Base-by-base conservation (phyloP, 2,329 filamentous ascomycete genomes). In the Nannizzia gypsea region DNA sequence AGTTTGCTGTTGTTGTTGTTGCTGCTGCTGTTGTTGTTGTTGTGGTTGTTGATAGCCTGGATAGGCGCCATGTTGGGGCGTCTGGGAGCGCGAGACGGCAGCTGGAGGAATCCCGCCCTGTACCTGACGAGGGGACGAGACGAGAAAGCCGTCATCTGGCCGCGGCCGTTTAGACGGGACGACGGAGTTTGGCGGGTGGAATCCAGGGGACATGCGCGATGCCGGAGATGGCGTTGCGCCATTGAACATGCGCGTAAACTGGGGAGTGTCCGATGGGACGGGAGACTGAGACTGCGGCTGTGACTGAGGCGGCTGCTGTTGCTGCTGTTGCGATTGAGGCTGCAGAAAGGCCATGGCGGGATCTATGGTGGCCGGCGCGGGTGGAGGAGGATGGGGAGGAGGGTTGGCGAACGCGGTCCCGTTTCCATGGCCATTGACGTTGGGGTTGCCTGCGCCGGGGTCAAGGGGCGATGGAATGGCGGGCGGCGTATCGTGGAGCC, bases 101-200 rank as follows among this genome's bases (percentile, higher is more conserved):
- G 48, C 13, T 6, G 48, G 26, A 56, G 89, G 87, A 31, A 90
- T 75, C 75, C 88, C 88, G 64, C 83, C 83, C 3, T 86, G 82
- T 60, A 86, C 85, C 70, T 86, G 88, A 68, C 86, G 82, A 58
- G 92, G 90, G 34, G 90, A 95, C 11, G 48, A 52, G 71, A 88
- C 86, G 66, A 85, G 86, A 69, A 93, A 81, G 69, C 86, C 91
- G 73, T 96, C 91, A 74, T 95, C 90, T 58, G 88, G 87, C 54
- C 89, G 83, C 59, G 88, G 83, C 68, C 93, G 84, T 76, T 97
- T 99, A 22, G 91, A 92, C 61, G 92, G 92, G 66, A 96, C 86
- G 68, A 95, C 85, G 55, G 87, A 81, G 75, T 89, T 92, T 63
- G 87, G 83, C 69, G 88, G 88, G 69, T 87, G 82, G 73, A 89